Base-by-base conservation (phyloP, 768 basidiomycete genomes). In the Crucibulum laeve region DNA sequence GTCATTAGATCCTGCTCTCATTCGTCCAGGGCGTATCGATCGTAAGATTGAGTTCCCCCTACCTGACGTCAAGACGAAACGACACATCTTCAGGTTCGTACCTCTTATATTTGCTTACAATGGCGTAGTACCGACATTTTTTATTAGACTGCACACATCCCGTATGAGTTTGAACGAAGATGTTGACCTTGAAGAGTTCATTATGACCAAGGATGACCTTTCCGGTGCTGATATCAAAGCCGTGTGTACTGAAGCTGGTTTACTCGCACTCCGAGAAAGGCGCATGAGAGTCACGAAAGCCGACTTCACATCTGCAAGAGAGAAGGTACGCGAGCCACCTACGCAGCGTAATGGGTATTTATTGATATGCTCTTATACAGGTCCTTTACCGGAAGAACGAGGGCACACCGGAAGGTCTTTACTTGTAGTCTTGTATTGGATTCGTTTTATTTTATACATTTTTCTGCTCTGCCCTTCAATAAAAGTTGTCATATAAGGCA, bases 151-250 rank as follows among this genome's bases (percentile, higher is more conserved):
- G 53, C 94, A 96, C 62, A 98, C 96, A 3, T 83, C 90, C 23
- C 84, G 95, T 4, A 99, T 99, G 96, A 93, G 81, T 54, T 68
- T 99, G 44, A 68, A 67, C 40, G 77, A 79, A 21, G 92, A 95
- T 56, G 95, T 98, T 25, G 93, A 93, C 58, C 70, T 98, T 44
- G 95, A 98, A 59, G 95, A 98, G 63, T 91, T 91, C 56, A 83
- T 99, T 44, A 87, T 87, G 69, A 84, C 87, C 22, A 98, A 98
- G 65, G 96, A 99, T 54, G 95, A 97, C 56, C 68, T 96, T 17
- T 91, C 89, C 10, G 96, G 96, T 36, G 96, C 96, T 2, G 96
- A 99, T 57, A 98, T 99, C 75, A 98, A 98, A 69, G 96, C 95
- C 1, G 91, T 98, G 4, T 97, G 94, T 62, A 98, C 96, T 4